Conservation (phyloP, 78 protist genomes). For the Bigelowiella natans region DNA sequence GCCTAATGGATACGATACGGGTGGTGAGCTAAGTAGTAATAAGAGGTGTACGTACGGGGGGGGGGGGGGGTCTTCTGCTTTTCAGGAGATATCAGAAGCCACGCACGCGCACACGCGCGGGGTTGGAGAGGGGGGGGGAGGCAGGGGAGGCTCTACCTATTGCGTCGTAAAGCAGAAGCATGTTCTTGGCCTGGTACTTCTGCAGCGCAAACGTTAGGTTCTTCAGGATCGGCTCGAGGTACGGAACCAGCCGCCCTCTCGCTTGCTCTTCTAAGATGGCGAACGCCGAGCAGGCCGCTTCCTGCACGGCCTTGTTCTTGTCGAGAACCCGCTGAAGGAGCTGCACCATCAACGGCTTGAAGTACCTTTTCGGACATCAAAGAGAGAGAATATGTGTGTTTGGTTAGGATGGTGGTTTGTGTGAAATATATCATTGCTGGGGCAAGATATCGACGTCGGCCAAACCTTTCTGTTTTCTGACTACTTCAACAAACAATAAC, state of each 20-base stretch:
- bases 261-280: conserved; percentile 62
- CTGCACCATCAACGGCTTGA: conserved; percentile 5
- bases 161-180: conserved; percentile 65
- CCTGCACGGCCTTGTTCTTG: conserved; percentile 47
- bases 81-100: no score
- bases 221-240: conserved; percentile 35
- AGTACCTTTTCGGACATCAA: no score
- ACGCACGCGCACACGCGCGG: not conserved
- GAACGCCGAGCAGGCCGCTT: conserved; percentile 77
- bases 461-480: no score
- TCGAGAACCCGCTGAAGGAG: conserved; percentile 55
- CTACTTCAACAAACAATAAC: no score
- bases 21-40: no score
- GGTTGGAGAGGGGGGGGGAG: not conserved
- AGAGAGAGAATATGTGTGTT: no score
- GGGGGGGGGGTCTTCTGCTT: no score
- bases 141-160: conserved; percentile 59
- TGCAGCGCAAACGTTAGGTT: conserved; percentile 50
- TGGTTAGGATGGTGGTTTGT: no score
- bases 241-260: not conserved
- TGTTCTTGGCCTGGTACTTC: conserved; percentile 55
- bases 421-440: no score
- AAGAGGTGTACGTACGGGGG: no score
- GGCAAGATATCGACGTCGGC: no score
- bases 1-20: not conserved